These are phyloP conservation scores for Yarrowia galli DNA, from an alignment of 1,139 yeast genomes.

Conservation along the genomic window DNA sequence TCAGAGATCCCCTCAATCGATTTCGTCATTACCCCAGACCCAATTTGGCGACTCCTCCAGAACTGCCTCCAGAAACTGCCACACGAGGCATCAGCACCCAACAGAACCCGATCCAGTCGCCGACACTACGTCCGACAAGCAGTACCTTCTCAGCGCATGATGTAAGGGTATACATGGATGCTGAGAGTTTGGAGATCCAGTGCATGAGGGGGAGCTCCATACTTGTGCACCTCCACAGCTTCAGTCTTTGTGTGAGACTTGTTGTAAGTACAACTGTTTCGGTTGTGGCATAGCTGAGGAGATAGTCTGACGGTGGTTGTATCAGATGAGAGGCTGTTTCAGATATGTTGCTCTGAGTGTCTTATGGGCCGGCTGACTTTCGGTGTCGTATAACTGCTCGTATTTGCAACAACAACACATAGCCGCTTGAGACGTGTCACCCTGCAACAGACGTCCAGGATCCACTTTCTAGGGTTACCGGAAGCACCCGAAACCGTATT, in stretches of 20 bases:
- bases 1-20: no score
- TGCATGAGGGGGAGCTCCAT: conserved; percentile 1
- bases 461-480: conserved; percentile 1
- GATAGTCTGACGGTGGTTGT: no score
- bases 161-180: not conserved
- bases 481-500: conserved; percentile 8
- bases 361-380: no score
- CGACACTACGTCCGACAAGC: not conserved
- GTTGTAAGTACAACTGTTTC: no score
- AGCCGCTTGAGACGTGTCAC: not conserved
- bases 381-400: not conserved
- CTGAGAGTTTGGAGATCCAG: conserved; percentile 2
- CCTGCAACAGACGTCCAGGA: no score
- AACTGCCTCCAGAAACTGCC: not conserved
- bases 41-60: no score
- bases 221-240: no score
- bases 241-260: no score
- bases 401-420: not conserved
- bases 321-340: not conserved
- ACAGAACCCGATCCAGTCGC: not conserved
- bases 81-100: not conserved
- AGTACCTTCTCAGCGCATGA: not conserved
- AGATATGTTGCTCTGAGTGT: no score
- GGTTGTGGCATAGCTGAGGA: no score
- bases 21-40: no score